Percentiles rank a stretch among this genome's conserved stretches.
These are phyloP conservation scores for Ascochyta viciae-villosae DNA, from an alignment of 2,329 filamentous ascomycete species.

Conservation along the genomic window DNA sequence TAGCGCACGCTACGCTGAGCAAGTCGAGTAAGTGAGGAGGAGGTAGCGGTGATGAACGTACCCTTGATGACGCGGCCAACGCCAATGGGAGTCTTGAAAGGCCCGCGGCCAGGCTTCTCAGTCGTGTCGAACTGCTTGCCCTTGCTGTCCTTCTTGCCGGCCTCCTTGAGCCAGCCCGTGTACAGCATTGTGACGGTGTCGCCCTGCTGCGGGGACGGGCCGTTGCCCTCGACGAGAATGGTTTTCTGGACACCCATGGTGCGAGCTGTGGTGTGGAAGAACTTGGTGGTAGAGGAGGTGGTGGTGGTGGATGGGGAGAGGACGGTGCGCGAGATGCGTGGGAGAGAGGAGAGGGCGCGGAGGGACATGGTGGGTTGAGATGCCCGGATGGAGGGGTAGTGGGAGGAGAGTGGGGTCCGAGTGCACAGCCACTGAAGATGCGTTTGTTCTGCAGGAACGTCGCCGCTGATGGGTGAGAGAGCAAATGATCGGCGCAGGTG, in stretches of 20 bases:
- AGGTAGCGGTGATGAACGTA: constrained; percentile 49
- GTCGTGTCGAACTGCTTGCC: constrained; percentile 77
- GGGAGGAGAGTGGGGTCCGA: not conserved
- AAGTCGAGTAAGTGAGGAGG: too few relatives aligned
- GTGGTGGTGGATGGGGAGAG: not conserved
- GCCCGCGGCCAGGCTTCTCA: constrained; percentile 65
- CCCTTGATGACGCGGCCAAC: constrained; percentile 85
- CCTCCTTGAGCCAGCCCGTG: constrained; percentile 39
- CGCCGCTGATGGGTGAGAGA: constrained; percentile 2
- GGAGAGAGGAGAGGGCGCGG: constrained; percentile 8
- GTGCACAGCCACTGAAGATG: constrained; percentile 12
- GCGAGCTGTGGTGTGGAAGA: constrained; percentile 11
- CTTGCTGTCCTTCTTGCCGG: constrained; percentile 33
- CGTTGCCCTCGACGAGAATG: constrained; percentile 36
- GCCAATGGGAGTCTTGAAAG: constrained; percentile 80
- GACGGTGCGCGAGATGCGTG: not conserved
- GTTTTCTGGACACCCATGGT: constrained; percentile 43
- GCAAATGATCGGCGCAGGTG: constrained; percentile 9
- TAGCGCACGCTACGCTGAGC: too few relatives aligned
- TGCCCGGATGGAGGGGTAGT: constrained; percentile 11
- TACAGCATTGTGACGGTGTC: constrained; percentile 43
- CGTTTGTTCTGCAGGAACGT: not conserved
- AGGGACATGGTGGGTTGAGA: constrained; percentile 8
- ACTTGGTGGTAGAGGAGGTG: not conserved
- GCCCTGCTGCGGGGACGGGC: constrained; percentile 37